phyloP scores from a whole-genome alignment of 2,329 filamentous ascomycete genomes.

The Rhynchosporium graminicola region DNA sequence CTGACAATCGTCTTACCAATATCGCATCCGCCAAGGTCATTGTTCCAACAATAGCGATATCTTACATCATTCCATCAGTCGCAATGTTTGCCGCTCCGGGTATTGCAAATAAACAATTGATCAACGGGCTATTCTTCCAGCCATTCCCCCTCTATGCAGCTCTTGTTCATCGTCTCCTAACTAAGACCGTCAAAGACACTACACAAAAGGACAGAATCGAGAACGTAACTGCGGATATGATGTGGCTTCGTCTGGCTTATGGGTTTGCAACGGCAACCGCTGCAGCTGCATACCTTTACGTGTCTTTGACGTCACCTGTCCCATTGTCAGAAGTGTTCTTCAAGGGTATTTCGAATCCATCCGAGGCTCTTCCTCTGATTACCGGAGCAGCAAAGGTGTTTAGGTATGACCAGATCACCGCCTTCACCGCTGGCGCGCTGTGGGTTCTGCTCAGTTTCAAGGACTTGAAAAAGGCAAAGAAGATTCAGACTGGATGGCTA shows the following conservation, averaged over 20 bases:
- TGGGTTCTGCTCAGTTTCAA: constrained; percentile 40
- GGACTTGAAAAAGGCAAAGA: constrained; percentile 41
- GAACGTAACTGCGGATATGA: constrained; percentile 33
- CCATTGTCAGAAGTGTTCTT: constrained; percentile 31
- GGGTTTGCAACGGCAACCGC: constrained; percentile 22
- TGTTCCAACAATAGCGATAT: constrained; percentile 35
- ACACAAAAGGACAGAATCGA: constrained; percentile 26
- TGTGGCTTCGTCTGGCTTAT: constrained; percentile 33
- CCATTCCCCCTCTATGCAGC: constrained; percentile 37
- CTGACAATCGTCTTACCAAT: constrained; percentile 41
- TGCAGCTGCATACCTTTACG: constrained; percentile 26
- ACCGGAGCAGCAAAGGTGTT: constrained; percentile 25
- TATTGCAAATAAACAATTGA: constrained; percentile 32
- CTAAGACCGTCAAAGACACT: constrained; percentile 27
- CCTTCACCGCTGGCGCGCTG: constrained; percentile 31
- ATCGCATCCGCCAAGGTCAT: constrained; percentile 37
- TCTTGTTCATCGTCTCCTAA: constrained; percentile 27
- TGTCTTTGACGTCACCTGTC: constrained; percentile 27
- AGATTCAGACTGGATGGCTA: constrained; percentile 33
- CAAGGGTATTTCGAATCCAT: constrained; percentile 32
- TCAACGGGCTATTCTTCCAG: constrained; percentile 46
- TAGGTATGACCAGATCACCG: constrained; percentile 33
- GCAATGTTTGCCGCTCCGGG: constrained; percentile 31
- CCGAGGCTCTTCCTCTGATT: constrained; percentile 17
- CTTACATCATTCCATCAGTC: constrained; percentile 36